Percentiles rank a stretch among this genome's conserved stretches.
Conservation (phyloP, 2,329 filamentous ascomycete genomes). For the Myotisia sp. region DNA sequence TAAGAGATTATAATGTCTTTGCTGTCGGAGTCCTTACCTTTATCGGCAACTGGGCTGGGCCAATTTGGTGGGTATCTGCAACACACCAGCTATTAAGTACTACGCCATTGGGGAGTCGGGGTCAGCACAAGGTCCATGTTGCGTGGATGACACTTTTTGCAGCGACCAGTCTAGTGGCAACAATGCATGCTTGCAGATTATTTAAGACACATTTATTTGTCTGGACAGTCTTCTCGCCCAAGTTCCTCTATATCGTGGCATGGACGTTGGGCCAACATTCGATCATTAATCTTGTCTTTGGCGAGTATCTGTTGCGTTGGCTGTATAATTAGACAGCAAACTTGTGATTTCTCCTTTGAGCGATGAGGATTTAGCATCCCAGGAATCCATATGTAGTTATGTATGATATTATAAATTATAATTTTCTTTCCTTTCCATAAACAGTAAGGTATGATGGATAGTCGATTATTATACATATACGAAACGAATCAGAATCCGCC, state of each 20-base stretch:
- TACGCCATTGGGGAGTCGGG: conserved; percentile 8
- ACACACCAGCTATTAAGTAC: conserved; percentile 26
- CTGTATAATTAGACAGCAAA: conserved; percentile 10
- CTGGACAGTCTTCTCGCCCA: conserved; percentile 97
- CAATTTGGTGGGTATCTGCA: conserved; percentile 71
- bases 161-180: conserved; percentile 48
- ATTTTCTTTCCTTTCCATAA: neutral
- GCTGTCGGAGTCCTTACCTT: conserved; percentile 75
- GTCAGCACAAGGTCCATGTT: conserved; percentile 19
- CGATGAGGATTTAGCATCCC: too few species aligned
- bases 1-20: conserved; percentile 64
- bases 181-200: conserved; percentile 79
- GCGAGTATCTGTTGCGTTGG: conserved; percentile 42
- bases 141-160: conserved; percentile 57
- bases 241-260: conserved; percentile 81
- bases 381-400: neutral
- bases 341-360: too few species aligned
- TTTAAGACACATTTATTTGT: conserved; percentile 87
- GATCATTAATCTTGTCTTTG: conserved; percentile 51
- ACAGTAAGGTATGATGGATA: too few species aligned
- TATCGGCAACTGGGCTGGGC: conserved; percentile 76
- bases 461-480: too few species aligned
- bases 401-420: neutral
- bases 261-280: conserved; percentile 79
- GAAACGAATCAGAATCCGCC: conserved; percentile 7